These are phyloP conservation scores for Sarocladiaceae sp. DNA, from an alignment of 2,329 filamentous ascomycete species.

Conservation along the genomic window DNA sequence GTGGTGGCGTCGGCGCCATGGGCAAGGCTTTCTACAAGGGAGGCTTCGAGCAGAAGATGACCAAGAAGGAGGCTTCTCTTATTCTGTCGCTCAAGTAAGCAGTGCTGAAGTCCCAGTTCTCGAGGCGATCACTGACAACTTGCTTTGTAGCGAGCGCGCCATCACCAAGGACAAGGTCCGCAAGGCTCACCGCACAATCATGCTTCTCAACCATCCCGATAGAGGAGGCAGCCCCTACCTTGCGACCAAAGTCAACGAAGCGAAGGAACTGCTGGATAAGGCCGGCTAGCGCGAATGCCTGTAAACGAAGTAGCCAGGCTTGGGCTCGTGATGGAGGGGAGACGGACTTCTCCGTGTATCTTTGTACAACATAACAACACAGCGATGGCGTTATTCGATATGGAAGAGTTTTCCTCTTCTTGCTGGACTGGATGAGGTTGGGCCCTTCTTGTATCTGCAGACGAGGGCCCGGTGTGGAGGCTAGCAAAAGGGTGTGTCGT, in stretches of 20 bases:
- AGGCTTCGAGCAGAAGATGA: slow-evolving; percentile 97
- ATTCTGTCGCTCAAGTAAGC: slow-evolving; percentile 83
- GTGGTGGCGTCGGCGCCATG: slow-evolving; percentile 69
- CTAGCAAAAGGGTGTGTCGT: background rate
- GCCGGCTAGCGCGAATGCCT: slow-evolving; percentile 20
- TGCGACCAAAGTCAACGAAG: slow-evolving; percentile 97
- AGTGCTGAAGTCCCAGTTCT: background rate
- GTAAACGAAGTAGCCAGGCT: background rate
- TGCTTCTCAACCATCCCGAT: slow-evolving; percentile 97
- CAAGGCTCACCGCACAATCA: slow-evolving; percentile 90
- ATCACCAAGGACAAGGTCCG: slow-evolving; percentile 89
- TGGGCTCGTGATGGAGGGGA: background rate
- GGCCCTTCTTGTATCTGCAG: too few species aligned
- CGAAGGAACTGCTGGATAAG: slow-evolving; percentile 94
- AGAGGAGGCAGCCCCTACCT: slow-evolving; percentile 93
- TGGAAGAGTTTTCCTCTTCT: slow-evolving; percentile 22
- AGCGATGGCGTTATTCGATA: slow-evolving; percentile 40
- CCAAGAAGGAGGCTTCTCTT: slow-evolving; percentile 78
- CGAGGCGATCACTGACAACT: slow-evolving; percentile 9
- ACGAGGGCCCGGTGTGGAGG: background rate
- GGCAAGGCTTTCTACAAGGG: slow-evolving; percentile 97
- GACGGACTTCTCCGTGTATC: slow-evolving; percentile 11
- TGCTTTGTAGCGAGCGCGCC: slow-evolving; percentile 64
- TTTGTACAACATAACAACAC: slow-evolving; percentile 22
- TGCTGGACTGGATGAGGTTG: slow-evolving; percentile 9